Conservation (phyloP, 306 rosid species). For the Fragaria nilgerrensis region DNA sequence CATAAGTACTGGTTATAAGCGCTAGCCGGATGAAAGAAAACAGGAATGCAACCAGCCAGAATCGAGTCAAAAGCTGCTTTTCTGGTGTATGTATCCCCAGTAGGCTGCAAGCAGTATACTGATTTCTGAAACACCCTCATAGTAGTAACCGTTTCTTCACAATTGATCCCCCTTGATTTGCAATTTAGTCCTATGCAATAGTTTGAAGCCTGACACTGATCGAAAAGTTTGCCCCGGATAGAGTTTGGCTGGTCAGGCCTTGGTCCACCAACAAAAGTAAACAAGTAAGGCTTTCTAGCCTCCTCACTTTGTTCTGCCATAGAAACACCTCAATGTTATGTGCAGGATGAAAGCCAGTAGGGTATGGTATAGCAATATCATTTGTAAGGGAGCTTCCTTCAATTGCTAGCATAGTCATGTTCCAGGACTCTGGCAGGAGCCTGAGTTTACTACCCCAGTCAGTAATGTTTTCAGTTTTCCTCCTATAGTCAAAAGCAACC, state of each 20-base stretch:
- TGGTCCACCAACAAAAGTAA: conserved; percentile 49
- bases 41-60: conserved; percentile 55
- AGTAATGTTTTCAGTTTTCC: conserved; percentile 25
- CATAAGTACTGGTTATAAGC: conserved; percentile 50
- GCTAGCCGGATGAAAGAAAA: conserved; percentile 45
- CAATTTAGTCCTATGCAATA: conserved; percentile 38
- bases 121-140: conserved; percentile 36
- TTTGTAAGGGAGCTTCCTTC: conserved; percentile 36
- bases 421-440: conserved; percentile 43
- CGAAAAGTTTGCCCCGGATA: conserved; percentile 31
- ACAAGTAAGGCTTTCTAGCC: conserved; percentile 32
- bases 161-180: background rate
- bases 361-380: conserved; percentile 54
- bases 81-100: conserved; percentile 50
- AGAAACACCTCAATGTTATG: conserved; percentile 24
- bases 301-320: conserved; percentile 46
- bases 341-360: conserved; percentile 49
- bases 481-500: conserved; percentile 40
- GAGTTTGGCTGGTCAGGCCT: conserved; percentile 18
- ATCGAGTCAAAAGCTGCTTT: conserved; percentile 49
- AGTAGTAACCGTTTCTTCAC: conserved; percentile 31
- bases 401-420: conserved; percentile 41
- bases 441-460: conserved; percentile 54
- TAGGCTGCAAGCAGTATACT: conserved; percentile 48
- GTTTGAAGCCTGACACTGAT: conserved; percentile 33